Base-by-base conservation (phyloP, 768 basidiomycete species). In the Psilocybe tampanensis region DNA sequence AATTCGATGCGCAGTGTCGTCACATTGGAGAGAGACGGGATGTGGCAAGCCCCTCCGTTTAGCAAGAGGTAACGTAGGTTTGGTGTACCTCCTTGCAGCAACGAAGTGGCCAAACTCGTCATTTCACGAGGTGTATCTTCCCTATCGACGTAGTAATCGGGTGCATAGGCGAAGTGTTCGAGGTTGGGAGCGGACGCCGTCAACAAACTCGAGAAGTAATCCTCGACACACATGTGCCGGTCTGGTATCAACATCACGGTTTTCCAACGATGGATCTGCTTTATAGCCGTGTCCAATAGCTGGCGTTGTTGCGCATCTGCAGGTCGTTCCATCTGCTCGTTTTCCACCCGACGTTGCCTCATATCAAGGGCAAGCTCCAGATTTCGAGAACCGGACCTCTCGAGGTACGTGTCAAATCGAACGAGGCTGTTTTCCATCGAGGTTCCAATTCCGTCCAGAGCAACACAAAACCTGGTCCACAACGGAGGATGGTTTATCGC, bases 321-420 rank as follows among this genome's bases (percentile, higher is more conserved):
- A n/a, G n/a, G n/a, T n/a, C n/a, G n/a, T n/a, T n/a, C n/a, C n/a
- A n/a, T n/a, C n/a, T n/a, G n/a, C n/a, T n/a, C n/a, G n/a, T n/a
- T n/a, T n/a, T n/a, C n/a, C n/a, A n/a, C n/a, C 21, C 32, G 2
- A 8, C 8, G 1, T 8, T 2, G 19, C 39, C 39, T 57, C 41
- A 66, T 61, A 13, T 64, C 60, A 21, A 69, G 26, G 60, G 55
- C 58, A 7, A 67, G 36, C 21, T 61, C 63, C 29, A 69, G 21
- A 6, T 51, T 56, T n/a, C 55, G 56, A 1, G 34, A 15, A 9
- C 42, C 26, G 8, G 68, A 69, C 33, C 68, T 54, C 36, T 67
- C 34, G 17, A 67, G 42, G 36, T 65, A 69, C 2, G 61, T 55
- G 2, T 59, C 52, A 15, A 69, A 56, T 9, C 68, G 61, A 19